A percentile compares a stretch with the other conserved stretches of the same genome.
Conservation (phyloP, 805 yeast genomes). For the Metschnikowia cerradonensis region DNA sequence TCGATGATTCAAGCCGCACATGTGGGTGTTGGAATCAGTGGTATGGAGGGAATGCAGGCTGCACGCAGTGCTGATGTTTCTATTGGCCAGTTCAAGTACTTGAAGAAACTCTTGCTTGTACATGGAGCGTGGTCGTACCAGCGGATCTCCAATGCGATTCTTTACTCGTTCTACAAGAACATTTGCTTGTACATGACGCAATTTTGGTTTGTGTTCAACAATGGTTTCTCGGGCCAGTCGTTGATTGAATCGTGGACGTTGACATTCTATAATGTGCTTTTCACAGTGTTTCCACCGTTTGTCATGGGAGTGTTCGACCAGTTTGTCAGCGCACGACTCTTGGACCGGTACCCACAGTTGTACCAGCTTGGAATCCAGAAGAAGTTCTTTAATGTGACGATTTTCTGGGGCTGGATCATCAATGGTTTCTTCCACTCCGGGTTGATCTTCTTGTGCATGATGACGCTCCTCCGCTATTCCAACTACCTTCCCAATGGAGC, state of each 20-base stretch:
- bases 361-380: slow-evolving; percentile 89
- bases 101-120: slow-evolving; percentile 78
- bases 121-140: slow-evolving; percentile 99
- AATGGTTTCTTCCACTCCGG: slow-evolving; percentile 96
- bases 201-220: slow-evolving; percentile 93
- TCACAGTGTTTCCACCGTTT: slow-evolving; percentile 93
- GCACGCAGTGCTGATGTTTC: slow-evolving; percentile 97
- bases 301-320: slow-evolving; percentile 96
- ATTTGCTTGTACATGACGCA: slow-evolving; percentile 96
- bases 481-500: slow-evolving; percentile 63
- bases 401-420: slow-evolving; percentile 96
- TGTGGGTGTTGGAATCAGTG: slow-evolving; percentile 98
- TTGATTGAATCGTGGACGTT: slow-evolving; percentile 97
- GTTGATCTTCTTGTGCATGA: slow-evolving; percentile 69
- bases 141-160: slow-evolving; percentile 85
- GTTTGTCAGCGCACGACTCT: slow-evolving; percentile 82
- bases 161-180: slow-evolving; percentile 93
- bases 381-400: slow-evolving; percentile 81
- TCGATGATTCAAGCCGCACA: slow-evolving; percentile 99
- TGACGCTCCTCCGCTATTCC: slow-evolving; percentile 65
- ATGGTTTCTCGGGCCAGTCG: slow-evolving; percentile 92
- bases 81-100: slow-evolving; percentile 88
- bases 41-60: slow-evolving; percentile 99
- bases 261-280: slow-evolving; percentile 90
- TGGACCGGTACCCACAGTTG: slow-evolving; percentile 88